Conservation (phyloP, 2,329 filamentous ascomycete genomes). For the Colletotrichum destructivum region DNA sequence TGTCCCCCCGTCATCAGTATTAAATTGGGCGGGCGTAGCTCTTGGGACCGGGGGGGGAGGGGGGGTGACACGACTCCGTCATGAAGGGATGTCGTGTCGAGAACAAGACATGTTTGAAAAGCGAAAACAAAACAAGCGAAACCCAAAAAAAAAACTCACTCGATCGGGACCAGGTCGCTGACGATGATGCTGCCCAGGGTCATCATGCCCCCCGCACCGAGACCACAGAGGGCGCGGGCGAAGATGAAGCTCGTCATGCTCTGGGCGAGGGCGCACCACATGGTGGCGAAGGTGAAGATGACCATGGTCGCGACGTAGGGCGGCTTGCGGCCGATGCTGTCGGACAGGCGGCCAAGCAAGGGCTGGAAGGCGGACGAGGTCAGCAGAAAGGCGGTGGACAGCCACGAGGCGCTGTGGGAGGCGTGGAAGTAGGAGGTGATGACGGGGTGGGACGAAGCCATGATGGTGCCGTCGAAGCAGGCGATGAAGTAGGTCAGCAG, state of each 20-base stretch:
- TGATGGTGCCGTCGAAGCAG: constrained; percentile 83
- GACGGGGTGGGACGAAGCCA: constrained; percentile 85
- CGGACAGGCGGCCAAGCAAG: constrained; percentile 80
- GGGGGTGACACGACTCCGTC: not conserved
- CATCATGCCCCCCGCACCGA: constrained; percentile 81
- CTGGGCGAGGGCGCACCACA: constrained; percentile 78
- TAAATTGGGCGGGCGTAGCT: no score
- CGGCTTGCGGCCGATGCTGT: constrained; percentile 78
- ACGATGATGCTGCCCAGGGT: constrained; percentile 80
- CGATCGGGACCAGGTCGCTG: constrained; percentile 81
- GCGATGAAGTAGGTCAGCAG: constrained; percentile 71
- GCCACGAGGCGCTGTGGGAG: constrained; percentile 86
- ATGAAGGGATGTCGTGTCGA: no score
- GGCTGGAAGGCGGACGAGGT: constrained; percentile 85
- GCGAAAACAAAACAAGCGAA: no score
- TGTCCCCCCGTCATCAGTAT: constrained; percentile 39
- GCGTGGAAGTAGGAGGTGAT: constrained; percentile 86
- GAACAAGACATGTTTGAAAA: no score
- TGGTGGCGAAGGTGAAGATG: constrained; percentile 75
- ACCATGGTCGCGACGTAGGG: constrained; percentile 76
- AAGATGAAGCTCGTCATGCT: constrained; percentile 80
- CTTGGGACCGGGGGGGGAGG: no score
- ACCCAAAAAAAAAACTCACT: constrained; percentile 59
- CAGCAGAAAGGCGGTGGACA: constrained; percentile 84
- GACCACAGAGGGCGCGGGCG: constrained; percentile 78